Conservation (phyloP, 2,329 filamentous ascomycete genomes). For the Phyllosticta citribraziliensis region DNA sequence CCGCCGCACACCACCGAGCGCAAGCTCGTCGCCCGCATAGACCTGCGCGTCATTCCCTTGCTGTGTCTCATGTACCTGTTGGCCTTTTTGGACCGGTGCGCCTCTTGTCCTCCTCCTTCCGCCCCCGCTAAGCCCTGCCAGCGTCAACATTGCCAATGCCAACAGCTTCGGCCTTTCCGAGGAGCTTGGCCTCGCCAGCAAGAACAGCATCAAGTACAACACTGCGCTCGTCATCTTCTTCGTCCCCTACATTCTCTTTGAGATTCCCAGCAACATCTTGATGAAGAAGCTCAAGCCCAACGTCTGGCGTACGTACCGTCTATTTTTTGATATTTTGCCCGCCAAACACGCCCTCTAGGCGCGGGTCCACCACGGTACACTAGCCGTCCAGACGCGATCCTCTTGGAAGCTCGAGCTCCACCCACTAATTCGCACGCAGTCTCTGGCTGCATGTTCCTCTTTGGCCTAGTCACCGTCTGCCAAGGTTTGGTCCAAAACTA, state of each 20-base stretch:
- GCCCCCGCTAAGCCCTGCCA: constrained; percentile 10
- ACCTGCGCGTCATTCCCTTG: constrained; percentile 39
- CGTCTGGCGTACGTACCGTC: constrained; percentile 32
- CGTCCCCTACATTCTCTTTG: constrained; percentile 43
- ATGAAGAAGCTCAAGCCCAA: constrained; percentile 44
- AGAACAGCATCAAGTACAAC: constrained; percentile 36
- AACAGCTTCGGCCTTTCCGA: constrained; percentile 40
- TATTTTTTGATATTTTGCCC: not conserved
- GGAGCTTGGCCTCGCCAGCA: constrained; percentile 32
- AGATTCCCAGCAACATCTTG: constrained; percentile 44
- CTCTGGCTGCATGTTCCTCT: constrained; percentile 72
- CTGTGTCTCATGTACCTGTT: constrained; percentile 43
- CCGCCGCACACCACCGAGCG: constrained; percentile 41
- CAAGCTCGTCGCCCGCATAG: constrained; percentile 36
- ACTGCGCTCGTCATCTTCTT: constrained; percentile 46
- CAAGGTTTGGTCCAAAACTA: constrained; percentile 75
- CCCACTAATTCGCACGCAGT: constrained; percentile 30
- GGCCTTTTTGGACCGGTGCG: constrained; percentile 32
- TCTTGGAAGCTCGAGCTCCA: not conserved
- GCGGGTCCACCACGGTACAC: not conserved
- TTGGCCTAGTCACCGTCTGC: constrained; percentile 63
- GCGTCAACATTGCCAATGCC: constrained; percentile 46
- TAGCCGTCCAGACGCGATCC: not conserved
- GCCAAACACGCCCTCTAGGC: not conserved
- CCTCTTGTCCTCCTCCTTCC: not conserved